Conservation (phyloP, 352 stramenopile species). For the Pythium periplocum region DNA sequence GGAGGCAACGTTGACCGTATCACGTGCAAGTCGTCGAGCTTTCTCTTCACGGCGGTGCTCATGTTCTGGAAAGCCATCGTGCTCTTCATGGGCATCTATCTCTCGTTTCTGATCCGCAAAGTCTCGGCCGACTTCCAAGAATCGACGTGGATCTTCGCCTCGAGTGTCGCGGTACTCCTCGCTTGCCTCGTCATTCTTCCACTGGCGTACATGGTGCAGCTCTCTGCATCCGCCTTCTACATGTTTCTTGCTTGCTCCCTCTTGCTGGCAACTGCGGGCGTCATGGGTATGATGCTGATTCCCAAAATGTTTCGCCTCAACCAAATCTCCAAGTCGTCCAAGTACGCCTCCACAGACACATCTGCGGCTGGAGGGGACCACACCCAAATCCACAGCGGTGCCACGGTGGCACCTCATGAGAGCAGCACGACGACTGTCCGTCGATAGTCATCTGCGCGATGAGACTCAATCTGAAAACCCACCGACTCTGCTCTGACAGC, state of each 20-base stretch:
- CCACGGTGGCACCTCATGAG: too few species aligned
- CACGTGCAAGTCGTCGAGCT: constrained; percentile 20
- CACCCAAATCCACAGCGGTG: too few species aligned
- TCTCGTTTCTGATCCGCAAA: constrained; percentile 21
- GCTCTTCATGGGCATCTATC: constrained; percentile 21
- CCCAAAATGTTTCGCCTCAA: constrained; percentile 16
- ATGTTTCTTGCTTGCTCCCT: constrained; percentile 15
- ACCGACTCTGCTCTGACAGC: too few species aligned
- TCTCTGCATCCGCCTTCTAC: constrained; percentile 18
- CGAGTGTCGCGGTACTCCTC: constrained; percentile 18
- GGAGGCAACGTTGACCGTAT: constrained; percentile 11
- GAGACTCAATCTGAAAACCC: too few species aligned
- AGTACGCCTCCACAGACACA: constrained; percentile 1
- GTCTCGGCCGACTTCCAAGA: constrained; percentile 43
- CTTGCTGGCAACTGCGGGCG: constrained; percentile 14
- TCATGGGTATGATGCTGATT: constrained; percentile 24
- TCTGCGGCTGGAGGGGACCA: too few species aligned
- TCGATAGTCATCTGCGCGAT: too few species aligned
- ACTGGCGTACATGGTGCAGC: constrained; percentile 24
- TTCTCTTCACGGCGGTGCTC: constrained; percentile 25
- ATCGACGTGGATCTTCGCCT: constrained; percentile 33
- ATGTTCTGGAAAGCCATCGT: constrained; percentile 36
- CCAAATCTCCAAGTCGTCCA: constrained; percentile 1
- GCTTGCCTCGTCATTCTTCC: constrained; percentile 21
- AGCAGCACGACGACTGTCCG: too few species aligned